Percentiles rank a stretch among this genome's conserved stretches.
phyloP scores from a whole-genome alignment of 2,329 filamentous ascomycete species.

The Penicillium sp. region DNA sequence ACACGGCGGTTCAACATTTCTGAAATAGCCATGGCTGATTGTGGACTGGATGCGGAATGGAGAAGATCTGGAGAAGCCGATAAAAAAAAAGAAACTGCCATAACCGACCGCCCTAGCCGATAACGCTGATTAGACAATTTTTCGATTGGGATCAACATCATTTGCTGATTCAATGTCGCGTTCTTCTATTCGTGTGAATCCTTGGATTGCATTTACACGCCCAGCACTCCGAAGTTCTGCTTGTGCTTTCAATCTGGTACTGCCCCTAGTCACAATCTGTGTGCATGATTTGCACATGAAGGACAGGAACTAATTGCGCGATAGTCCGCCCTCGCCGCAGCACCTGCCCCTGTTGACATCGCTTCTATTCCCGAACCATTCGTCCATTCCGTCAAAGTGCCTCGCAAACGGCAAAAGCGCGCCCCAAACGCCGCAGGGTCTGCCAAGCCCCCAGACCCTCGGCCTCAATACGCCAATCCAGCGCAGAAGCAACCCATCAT shows the following conservation, averaged over 20 bases:
- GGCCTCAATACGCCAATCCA: slow-evolving; percentile 3
- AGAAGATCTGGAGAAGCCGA: not conserved
- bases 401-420: slow-evolving; percentile 10
- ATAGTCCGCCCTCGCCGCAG: no score
- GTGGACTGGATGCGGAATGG: slow-evolving; percentile 3
- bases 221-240: not conserved
- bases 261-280: no score
- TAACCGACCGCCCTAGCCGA: slow-evolving; percentile 19
- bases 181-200: not conserved
- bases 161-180: slow-evolving; percentile 1
- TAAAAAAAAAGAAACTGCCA: slow-evolving; percentile 27
- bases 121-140: slow-evolving; percentile 21
- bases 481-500: slow-evolving; percentile 2
- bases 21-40: slow-evolving; percentile 32
- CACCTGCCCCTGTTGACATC: no score
- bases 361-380: no score
- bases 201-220: not conserved
- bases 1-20: slow-evolving; percentile 41
- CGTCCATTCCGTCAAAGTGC: slow-evolving; percentile 8
- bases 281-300: no score
- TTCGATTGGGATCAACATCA: slow-evolving; percentile 6
- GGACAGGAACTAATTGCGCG: no score
- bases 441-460: not conserved
- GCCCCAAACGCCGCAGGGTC: slow-evolving; percentile 6
- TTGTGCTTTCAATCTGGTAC: no score